Evolutionary conservation across 495 filamentous ascomycete genomes (phyloP), one percentile per base, ranked within the genome.

Genomic region (Physcia stellaris): DNA sequence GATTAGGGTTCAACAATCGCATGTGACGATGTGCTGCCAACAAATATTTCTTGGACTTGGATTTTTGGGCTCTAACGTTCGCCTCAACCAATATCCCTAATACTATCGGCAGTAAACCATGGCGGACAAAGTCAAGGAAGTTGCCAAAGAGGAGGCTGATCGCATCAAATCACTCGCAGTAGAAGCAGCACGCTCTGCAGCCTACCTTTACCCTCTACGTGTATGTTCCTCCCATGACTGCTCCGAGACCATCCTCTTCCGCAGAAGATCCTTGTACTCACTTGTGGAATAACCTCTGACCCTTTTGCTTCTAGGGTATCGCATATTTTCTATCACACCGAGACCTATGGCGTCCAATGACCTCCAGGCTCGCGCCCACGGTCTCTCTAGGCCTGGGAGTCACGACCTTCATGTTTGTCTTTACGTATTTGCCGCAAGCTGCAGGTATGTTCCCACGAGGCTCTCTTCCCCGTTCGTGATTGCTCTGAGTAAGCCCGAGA

Each of bases 201-300:
- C 83, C n/a, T 93, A 87, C 53, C 48, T 87, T 35, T 93, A 93
- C 60, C 86, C 86, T 30, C 62, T 93, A n/a, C n/a, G n/a, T n/a
- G n/a, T n/a, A n/a, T n/a, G n/a, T n/a, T n/a, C n/a, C n/a, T n/a
- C n/a, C n/a, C 26, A 28, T 28, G 7, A 28, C n/a, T 28, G 26
- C 26, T 13, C 13, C 15, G 4, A 15, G 2, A 37, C 32, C 16
- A 40, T 1, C 32, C 32, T 47, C 12, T 13, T 18, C 5, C 22
- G 22, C 41, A 12, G 20, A 41, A 31, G 9, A 22, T 35, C 24
- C 11, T 36, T 27, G 31, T n/a, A n/a, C n/a, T n/a, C n/a, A n/a
- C n/a, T n/a, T n/a, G n/a, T n/a, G n/a, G n/a, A n/a, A n/a, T n/a
- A n/a, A n/a, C n/a, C n/a, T n/a, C 43, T 41, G 28, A 41, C 13